Base-by-base conservation (phyloP, 768 basidiomycete species). In the Rhodotorula taiwanensis region DNA sequence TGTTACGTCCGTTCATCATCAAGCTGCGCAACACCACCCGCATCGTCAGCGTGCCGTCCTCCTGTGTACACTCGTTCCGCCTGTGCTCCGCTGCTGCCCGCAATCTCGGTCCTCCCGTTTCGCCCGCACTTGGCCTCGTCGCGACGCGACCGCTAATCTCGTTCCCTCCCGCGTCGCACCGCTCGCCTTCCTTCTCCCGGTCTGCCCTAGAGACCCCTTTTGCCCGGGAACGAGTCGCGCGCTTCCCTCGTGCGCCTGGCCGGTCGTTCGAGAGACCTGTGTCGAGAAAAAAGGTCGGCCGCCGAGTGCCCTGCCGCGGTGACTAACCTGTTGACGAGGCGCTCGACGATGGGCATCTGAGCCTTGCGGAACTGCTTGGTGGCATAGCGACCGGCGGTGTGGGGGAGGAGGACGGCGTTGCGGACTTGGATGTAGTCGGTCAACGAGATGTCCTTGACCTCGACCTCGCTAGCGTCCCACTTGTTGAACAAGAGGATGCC, bases 1-100 rank as follows among this genome's bases (percentile, higher is more conserved):
- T 98, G 86, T 98, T 99, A 79, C 95, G 92, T 66, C 95, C 95
- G 81, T 98, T 95, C 95, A 99, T 99, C 95, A 99, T 99, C 77
- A 99, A 80, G 78, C 91, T 94, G 71, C 45, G n/a, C 14, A 9
- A 41, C 20, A 31, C 7, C 5, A 39, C 15, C 18, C 7, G 47
- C 27, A 4, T 10, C 42, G 42, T 23, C 15, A 43, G 42, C 21
- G 36, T 39, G 36, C 36, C 36, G 36, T 39, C 36, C 36, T 39
- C 10, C 36, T 39, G 36, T 39, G 10, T 39, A 16, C 36, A 9
- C 10, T 43, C 39, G 18, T 41, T 41, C 39, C 39, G 39, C n/a
- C n/a, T n/a, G n/a, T n/a, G n/a, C n/a, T n/a, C n/a, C n/a, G n/a
- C n/a, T n/a, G n/a, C n/a, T n/a, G n/a, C n/a, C n/a, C n/a, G n/a